Evolutionary conservation across 305 asterid species (phyloP), one percentile per base, ranked within the genome.

Genomic region (Fraxinus ornus): DNA sequence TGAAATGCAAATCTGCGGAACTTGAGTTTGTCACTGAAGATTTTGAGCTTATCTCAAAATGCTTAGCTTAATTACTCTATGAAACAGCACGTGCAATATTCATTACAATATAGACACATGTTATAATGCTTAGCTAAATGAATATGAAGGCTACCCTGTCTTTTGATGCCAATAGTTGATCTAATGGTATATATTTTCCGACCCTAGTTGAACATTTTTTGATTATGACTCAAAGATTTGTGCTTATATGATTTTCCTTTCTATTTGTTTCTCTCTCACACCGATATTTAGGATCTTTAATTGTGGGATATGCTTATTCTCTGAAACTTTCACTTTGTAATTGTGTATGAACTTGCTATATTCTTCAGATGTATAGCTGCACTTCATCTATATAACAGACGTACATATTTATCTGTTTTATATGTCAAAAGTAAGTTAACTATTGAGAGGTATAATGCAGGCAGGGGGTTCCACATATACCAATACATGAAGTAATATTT

Each of bases 401-500:
- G 80, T 24, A 22, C 39, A 35, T 15, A 57, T 52, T 80, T 62
- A 75, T 60, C 70, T 24, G 9, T 78, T 75, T 0, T 35, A 10
- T 24, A 22, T 76, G 30, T 32, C 35, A 75, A 78, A 76, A 72
- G 49, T 44, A 62, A 33, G 15, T 78, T 78, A 78, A 79, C 76
- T 70, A 47, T 79, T 55, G 49, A 66, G 32, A 81, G 81, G 77
- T 83, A 57, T 89, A 47, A 64, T 90, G 90, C 96, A 95, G 99
- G 92, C 90, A 83, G 80, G 98, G 89, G 80, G 89, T 89, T 81
- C 76, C 89, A 17, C 82, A 77, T 82, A 24, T 86, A 70, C 95
- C 91, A 73, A 82, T 90, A 80, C 96, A 94, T 86, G 98, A 95
- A 92, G 87, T 95, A 52, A 93, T 94, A 78, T 94, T 95, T 92